These are phyloP conservation scores for Suhomyces chickasaworum DNA, from an alignment of 1,139 yeast species.

Conservation along the genomic window DNA sequence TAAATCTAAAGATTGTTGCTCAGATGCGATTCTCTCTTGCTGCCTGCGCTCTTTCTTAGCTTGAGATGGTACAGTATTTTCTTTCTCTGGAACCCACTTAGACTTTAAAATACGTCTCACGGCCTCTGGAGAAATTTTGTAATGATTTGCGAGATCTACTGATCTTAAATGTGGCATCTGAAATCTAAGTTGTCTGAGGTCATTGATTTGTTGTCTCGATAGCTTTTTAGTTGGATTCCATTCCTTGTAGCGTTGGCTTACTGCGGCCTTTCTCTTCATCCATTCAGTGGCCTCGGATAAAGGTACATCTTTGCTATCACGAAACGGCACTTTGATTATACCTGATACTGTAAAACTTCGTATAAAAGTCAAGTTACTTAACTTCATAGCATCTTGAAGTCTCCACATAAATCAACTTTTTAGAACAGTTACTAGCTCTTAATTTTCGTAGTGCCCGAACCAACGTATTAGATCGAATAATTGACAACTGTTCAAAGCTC, in stretches of 20 bases:
- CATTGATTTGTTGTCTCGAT: constrained; percentile 70
- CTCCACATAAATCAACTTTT: background rate
- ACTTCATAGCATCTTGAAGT: no score
- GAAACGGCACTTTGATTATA: no score
- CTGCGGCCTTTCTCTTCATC: background rate
- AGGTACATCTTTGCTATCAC: no score
- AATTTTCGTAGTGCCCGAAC: background rate
- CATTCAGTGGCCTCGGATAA: no score
- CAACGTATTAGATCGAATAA: background rate
- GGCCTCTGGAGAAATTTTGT: constrained; percentile 79
- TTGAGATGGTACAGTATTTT: constrained; percentile 49
- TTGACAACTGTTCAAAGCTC: background rate
- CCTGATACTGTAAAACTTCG: no score
- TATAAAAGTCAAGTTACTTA: no score
- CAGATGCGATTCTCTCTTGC: background rate
- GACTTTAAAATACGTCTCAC: constrained; percentile 77
- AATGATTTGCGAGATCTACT: constrained; percentile 62
- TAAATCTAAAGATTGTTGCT: background rate
- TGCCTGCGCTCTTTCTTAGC: constrained; percentile 15
- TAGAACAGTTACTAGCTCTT: background rate
- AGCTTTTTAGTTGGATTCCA: constrained; percentile 76
- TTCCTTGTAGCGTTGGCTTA: no score
- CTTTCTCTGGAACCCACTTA: constrained; percentile 67
- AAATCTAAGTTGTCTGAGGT: constrained; percentile 57
- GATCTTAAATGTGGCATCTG: constrained; percentile 62